Evolutionary conservation across 306 rosid species (phyloP).

Genomic region (Cucurbita argyrosperma): DNA sequence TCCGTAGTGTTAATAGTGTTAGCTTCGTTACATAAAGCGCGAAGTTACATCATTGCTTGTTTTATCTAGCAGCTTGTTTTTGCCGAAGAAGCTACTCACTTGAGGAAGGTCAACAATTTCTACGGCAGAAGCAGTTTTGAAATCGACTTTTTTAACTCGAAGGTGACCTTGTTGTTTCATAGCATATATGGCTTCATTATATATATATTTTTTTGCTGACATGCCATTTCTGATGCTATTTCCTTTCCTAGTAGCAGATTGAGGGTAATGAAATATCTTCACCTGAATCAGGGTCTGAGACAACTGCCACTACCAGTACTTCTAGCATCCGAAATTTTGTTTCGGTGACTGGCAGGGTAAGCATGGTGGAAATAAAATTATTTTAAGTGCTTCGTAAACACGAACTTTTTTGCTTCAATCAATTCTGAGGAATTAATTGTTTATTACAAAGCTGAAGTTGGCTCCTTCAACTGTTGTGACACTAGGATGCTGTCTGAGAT

Average conservation of each 20-base stretch:
- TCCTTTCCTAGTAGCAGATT: slow-evolving; percentile 23
- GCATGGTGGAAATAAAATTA: slow-evolving; percentile 9
- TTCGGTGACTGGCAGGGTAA: slow-evolving; percentile 40
- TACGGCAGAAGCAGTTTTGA: slow-evolving; percentile 21
- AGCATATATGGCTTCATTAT: slow-evolving; percentile 5
- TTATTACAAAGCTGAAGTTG: not conserved
- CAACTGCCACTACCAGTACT: slow-evolving; percentile 22
- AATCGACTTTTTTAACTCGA: slow-evolving; percentile 29
- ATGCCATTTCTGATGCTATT: slow-evolving; percentile 8
- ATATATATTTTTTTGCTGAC: slow-evolving; percentile 1
- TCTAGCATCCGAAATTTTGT: slow-evolving; percentile 22
- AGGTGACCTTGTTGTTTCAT: slow-evolving; percentile 28
- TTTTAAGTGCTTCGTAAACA: not conserved
- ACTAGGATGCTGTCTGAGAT: not conserved
- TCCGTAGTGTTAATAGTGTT: not conserved
- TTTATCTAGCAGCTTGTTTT: slow-evolving; percentile 45
- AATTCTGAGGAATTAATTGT: not conserved
- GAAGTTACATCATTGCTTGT: slow-evolving; percentile 8
- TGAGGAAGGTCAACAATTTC: slow-evolving; percentile 24
- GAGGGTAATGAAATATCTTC: slow-evolving; percentile 29
- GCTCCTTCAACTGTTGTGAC: not conserved
- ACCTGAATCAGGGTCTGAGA: slow-evolving; percentile 32
- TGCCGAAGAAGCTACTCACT: slow-evolving; percentile 40
- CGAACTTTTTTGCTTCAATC: not conserved
- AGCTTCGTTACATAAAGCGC: not conserved